phyloP scores from a whole-genome alignment of 2,329 filamentous ascomycete genomes.

The Fusarium lateritium region DNA sequence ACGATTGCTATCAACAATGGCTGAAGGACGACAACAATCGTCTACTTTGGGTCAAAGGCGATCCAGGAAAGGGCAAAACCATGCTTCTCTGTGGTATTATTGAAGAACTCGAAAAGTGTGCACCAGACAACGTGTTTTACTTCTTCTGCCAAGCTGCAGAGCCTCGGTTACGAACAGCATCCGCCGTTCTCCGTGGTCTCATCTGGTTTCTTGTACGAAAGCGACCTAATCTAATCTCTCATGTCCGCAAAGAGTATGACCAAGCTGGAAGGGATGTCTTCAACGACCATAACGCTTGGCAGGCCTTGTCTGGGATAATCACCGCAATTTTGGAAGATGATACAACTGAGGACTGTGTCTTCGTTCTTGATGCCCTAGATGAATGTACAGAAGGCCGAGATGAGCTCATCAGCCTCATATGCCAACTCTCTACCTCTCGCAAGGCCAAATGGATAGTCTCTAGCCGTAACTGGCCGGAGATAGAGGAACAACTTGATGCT shows the following conservation, averaged over 20 bases:
- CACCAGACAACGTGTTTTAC: conserved; percentile 15
- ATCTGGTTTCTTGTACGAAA: conserved; percentile 57
- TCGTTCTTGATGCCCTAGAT: conserved; percentile 62
- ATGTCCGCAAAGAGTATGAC: conserved; percentile 45
- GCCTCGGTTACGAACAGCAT: conserved; percentile 54
- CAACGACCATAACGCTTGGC: too few species aligned
- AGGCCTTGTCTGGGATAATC: too few species aligned
- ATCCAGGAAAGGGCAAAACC: conserved; percentile 56
- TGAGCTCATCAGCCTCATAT: conserved; percentile 51
- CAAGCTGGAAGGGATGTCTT: too few species aligned
- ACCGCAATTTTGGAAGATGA: background rate
- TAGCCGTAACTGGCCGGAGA: conserved; percentile 59
- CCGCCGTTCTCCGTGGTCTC: conserved; percentile 59
- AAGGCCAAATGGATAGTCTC: conserved; percentile 60
- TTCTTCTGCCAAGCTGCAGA: conserved; percentile 59
- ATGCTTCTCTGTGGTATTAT: conserved; percentile 53
- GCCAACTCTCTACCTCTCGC: background rate
- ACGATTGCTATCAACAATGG: too few species aligned
- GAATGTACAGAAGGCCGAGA: conserved; percentile 54
- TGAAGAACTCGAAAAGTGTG: conserved; percentile 27
- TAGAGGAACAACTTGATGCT: conserved; percentile 44
- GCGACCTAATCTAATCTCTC: conserved; percentile 51
- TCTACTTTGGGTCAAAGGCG: conserved; percentile 54
- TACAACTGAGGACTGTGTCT: background rate
- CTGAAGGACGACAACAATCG: background rate